phyloP scores from a whole-genome alignment of 257 asterid species.

The Solanum pimpinellifolium region DNA sequence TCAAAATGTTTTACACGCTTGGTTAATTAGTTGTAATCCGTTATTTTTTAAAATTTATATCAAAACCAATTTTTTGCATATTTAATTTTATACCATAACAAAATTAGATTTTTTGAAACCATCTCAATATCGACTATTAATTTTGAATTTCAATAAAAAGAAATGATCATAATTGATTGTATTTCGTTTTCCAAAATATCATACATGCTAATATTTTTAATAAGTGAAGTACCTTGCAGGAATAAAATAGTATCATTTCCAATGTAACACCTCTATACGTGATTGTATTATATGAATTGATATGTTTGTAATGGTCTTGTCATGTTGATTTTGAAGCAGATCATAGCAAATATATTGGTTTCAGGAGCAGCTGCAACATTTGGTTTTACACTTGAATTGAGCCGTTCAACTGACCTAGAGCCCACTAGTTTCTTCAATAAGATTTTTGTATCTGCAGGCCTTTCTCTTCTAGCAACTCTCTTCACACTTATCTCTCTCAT shows the following conservation, averaged over 20 bases:
- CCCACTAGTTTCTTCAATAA: neutral
- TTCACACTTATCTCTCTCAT: neutral
- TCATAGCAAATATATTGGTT: neutral
- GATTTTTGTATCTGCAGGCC: neutral
- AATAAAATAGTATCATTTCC: neutral
- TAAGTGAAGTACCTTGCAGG: neutral
- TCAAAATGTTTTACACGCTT: too few relatives aligned
- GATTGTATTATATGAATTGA: neutral
- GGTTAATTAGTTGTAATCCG: too few relatives aligned
- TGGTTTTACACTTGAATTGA: neutral
- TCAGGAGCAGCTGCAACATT: neutral
- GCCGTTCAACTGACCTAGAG: neutral
- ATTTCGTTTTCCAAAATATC: neutral
- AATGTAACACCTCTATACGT: neutral
- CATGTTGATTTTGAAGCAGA: neutral
- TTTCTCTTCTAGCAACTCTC: neutral
- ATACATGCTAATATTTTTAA: neutral
- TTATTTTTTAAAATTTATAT: too few relatives aligned
- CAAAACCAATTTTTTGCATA: neutral
- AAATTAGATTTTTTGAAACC: too few relatives aligned
- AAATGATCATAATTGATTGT: too few relatives aligned
- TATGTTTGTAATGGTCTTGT: neutral
- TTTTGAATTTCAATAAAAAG: too few relatives aligned
- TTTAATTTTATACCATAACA: too few relatives aligned
- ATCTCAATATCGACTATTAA: too few relatives aligned